Conservation (phyloP, 306 rosid species). For the Fragaria nilgerrensis region DNA sequence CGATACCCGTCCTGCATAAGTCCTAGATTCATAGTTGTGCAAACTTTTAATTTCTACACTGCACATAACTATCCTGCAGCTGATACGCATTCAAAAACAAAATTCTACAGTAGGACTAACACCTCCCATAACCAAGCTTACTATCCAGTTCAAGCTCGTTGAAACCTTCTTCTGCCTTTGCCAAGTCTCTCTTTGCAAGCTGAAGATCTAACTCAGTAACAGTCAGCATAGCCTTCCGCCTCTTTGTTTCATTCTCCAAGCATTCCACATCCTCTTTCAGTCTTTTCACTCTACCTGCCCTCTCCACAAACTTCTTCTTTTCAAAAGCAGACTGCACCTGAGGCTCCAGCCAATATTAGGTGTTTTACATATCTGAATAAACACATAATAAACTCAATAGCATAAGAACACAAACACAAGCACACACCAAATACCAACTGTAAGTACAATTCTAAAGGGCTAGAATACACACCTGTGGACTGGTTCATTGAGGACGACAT, state of each 20-base stretch:
- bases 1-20: background rate
- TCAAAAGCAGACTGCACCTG: conserved; percentile 8
- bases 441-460: too few relatives aligned
- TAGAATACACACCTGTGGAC: too few relatives aligned
- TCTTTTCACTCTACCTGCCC: conserved; percentile 8
- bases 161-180: conserved; percentile 1
- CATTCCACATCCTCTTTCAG: background rate
- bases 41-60: background rate
- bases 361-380: too few relatives aligned
- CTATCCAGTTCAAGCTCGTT: background rate
- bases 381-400: too few relatives aligned
- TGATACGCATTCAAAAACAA: background rate
- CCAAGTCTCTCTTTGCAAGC: conserved; percentile 9
- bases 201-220: conserved; percentile 5
- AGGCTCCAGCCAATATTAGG: conserved; percentile 16
- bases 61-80: background rate
- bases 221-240: background rate
- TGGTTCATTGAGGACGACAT: too few relatives aligned
- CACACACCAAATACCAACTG: too few relatives aligned
- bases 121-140: background rate
- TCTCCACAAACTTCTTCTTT: conserved; percentile 9
- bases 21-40: background rate
- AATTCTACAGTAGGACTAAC: background rate
- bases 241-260: background rate
- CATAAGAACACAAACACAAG: too few relatives aligned